phyloP scores from a whole-genome alignment of 306 rosid species.

The Herpetospermum pedunculosum region DNA sequence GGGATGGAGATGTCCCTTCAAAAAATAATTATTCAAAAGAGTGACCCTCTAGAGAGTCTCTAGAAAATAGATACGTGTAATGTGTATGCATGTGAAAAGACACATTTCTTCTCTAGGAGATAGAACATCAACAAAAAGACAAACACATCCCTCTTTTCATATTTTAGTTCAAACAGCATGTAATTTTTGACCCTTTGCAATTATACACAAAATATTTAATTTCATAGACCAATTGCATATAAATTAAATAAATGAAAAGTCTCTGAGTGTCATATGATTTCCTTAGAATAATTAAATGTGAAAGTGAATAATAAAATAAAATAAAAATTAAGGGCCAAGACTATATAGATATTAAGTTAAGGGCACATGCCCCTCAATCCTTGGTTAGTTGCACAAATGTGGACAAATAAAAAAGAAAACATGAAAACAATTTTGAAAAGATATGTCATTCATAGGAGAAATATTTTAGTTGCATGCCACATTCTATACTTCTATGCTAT shows the following conservation, averaged over 20 bases:
- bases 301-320: not conserved
- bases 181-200: not conserved
- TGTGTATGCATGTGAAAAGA: not conserved
- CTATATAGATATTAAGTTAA: not conserved
- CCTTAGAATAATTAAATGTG: not conserved
- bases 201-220: not conserved
- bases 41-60: not conserved
- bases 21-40: not conserved
- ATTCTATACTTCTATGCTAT: not conserved
- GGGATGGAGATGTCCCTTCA: not conserved
- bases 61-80: not conserved
- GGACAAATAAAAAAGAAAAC: constrained; percentile 3
- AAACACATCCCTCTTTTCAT: not conserved
- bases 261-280: not conserved
- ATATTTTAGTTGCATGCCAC: not conserved
- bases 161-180: not conserved
- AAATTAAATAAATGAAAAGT: not conserved
- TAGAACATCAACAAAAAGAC: not conserved
- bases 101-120: not conserved
- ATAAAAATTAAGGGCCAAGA: not conserved
- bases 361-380: constrained; percentile 11
- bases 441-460: not conserved
- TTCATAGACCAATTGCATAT: not conserved
- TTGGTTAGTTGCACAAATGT: constrained; percentile 1
- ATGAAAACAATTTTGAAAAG: not conserved